Percentiles rank a stretch among this genome's conserved stretches.
Evolutionary conservation across 2,329 filamentous ascomycete genomes (phyloP).

Genomic region (Trichophyton simii): DNA sequence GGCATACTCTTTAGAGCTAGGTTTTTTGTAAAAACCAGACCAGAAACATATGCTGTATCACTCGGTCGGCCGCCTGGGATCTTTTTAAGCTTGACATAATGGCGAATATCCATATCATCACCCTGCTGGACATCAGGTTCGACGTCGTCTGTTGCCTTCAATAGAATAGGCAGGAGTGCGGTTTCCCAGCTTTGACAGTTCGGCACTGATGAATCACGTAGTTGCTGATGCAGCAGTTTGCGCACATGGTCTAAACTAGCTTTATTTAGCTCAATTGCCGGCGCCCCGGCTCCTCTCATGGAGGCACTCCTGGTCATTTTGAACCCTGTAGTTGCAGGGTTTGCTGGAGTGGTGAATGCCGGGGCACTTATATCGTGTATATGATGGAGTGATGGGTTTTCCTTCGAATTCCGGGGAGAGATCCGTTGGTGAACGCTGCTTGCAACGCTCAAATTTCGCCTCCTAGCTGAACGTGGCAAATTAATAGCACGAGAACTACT

Average conservation of each 20-base stretch:
- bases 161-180: constrained; percentile 75
- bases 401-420: constrained; percentile 58
- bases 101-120: constrained; percentile 92
- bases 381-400: constrained; percentile 29
- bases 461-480: constrained; percentile 51
- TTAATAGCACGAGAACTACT: constrained; percentile 47
- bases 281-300: constrained; percentile 60
- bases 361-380: constrained; percentile 22
- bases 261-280: constrained; percentile 71
- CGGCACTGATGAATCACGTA: constrained; percentile 63
- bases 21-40: constrained; percentile 95
- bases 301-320: constrained; percentile 66
- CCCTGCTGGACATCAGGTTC: constrained; percentile 80
- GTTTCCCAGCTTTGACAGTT: constrained; percentile 73
- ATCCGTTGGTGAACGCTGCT: constrained; percentile 58
- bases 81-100: constrained; percentile 96
- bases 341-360: constrained; percentile 37
- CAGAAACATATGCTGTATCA: constrained; percentile 92
- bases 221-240: constrained; percentile 67
- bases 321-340: constrained; percentile 29
- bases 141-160: constrained; percentile 87
- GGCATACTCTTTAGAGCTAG: constrained; percentile 94
- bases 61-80: constrained; percentile 80
- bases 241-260: constrained; percentile 82
- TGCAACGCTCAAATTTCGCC: constrained; percentile 72